Conservation (phyloP, 2,329 filamentous ascomycete species). For the Aplosporella prunicola region DNA sequence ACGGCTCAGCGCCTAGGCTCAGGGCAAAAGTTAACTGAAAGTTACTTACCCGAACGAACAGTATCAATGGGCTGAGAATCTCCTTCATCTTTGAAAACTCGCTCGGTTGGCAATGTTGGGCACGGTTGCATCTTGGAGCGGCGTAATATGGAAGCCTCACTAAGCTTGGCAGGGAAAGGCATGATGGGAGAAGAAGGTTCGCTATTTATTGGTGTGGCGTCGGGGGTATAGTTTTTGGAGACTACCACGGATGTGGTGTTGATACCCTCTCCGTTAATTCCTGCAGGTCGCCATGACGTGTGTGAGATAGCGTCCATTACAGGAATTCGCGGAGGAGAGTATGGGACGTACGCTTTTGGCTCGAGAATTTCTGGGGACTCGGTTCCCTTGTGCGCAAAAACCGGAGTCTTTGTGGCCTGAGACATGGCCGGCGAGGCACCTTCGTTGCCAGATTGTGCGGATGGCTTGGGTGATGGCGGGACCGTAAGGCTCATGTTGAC, state of each 20-base stretch:
- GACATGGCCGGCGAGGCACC: not conserved
- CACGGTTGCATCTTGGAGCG: slow-evolving; percentile 2
- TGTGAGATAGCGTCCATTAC: slow-evolving; percentile 6
- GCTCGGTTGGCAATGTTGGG: not conserved
- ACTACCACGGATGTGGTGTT: slow-evolving; percentile 5
- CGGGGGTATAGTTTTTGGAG: slow-evolving; percentile 6
- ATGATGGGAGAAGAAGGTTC: not conserved
- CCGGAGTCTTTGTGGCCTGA: not conserved
- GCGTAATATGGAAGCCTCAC: not conserved
- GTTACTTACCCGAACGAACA: no score
- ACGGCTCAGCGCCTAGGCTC: no score
- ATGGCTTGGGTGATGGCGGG: slow-evolving; percentile 21
- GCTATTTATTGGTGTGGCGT: not conserved
- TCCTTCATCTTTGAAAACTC: no score
- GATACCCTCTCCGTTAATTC: not conserved
- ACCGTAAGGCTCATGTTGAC: slow-evolving; percentile 28
- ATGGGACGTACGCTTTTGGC: slow-evolving; percentile 1
- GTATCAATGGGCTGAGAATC: no score
- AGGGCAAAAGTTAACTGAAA: no score
- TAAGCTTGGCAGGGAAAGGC: slow-evolving; percentile 1
- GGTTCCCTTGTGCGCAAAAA: not conserved
- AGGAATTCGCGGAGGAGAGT: slow-evolving; percentile 4
- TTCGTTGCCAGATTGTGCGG: not conserved
- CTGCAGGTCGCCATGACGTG: slow-evolving; percentile 3
- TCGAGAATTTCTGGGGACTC: slow-evolving; percentile 5